phyloP scores from a whole-genome alignment of 179 eudicot genomes.

The Silene vulgaris region DNA sequence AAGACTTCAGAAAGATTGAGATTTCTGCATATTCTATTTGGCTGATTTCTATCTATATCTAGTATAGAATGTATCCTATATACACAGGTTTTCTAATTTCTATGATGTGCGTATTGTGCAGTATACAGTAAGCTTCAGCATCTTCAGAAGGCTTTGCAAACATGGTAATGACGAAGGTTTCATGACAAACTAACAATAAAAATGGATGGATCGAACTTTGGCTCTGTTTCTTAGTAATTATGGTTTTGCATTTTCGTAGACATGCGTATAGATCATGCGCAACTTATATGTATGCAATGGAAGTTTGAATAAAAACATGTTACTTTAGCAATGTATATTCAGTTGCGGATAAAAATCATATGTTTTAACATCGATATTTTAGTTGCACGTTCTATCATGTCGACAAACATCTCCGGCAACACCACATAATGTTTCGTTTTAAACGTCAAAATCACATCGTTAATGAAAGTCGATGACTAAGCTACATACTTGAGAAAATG shows the following conservation, averaged over 20 bases:
- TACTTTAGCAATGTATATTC: background rate
- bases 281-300: background rate
- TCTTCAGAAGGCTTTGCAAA: background rate
- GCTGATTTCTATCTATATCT: too few species aligned
- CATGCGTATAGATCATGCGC: background rate
- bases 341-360: too few species aligned
- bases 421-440: too few species aligned
- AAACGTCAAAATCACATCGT: too few species aligned
- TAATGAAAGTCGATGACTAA: too few species aligned
- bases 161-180: background rate
- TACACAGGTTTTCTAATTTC: background rate
- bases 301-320: background rate
- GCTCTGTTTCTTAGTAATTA: background rate
- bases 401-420: too few species aligned
- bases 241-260: constrained; percentile 1
- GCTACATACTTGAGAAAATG: too few species aligned
- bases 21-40: too few species aligned
- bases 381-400: too few species aligned
- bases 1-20: too few species aligned
- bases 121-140: constrained; percentile 3
- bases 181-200: constrained; percentile 7
- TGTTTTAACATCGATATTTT: too few species aligned
- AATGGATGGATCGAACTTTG: background rate
- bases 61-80: background rate
- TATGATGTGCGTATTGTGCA: constrained; percentile 6